phyloP scores from a whole-genome alignment of 331 rosid genomes.

The Malus hybrid region DNA sequence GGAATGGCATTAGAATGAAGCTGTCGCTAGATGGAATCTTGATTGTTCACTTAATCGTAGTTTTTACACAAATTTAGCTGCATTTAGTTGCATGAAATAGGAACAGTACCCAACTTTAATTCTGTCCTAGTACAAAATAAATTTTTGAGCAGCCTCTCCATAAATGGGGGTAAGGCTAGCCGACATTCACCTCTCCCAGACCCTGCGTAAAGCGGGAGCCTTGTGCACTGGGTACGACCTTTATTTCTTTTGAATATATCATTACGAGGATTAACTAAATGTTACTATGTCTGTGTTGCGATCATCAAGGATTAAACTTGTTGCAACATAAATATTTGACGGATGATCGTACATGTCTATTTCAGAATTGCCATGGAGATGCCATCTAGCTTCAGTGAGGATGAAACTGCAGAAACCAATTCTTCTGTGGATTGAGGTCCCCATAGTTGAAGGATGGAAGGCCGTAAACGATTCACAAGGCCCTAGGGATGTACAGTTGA shows the following conservation, averaged over 20 bases:
- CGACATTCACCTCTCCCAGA: too few relatives aligned
- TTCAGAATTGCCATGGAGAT: constrained; percentile 60
- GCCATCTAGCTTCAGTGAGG: constrained; percentile 76
- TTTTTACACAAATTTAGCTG: not conserved
- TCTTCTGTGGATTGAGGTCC: constrained; percentile 23
- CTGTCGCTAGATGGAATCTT: not conserved
- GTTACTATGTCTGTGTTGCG: not conserved
- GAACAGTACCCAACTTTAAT: not conserved
- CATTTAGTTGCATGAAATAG: not conserved
- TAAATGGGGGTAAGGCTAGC: too few relatives aligned
- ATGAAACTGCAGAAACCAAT: constrained; percentile 77
- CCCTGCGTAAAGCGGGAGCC: too few relatives aligned
- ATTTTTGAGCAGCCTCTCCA: too few relatives aligned
- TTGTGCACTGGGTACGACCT: too few relatives aligned
- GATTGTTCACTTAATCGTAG: not conserved
- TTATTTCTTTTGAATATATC: not conserved
- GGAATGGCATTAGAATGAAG: not conserved
- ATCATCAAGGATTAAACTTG: not conserved
- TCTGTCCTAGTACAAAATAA: not conserved
- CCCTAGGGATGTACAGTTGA: constrained; percentile 45
- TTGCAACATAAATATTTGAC: not conserved
- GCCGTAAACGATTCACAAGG: constrained; percentile 14
- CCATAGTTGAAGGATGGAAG: not conserved
- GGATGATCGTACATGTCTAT: not conserved
- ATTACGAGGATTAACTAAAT: not conserved